Conservation (phyloP, 176 grass and related monocot species). For the Miscanthus lutarioriparius region DNA sequence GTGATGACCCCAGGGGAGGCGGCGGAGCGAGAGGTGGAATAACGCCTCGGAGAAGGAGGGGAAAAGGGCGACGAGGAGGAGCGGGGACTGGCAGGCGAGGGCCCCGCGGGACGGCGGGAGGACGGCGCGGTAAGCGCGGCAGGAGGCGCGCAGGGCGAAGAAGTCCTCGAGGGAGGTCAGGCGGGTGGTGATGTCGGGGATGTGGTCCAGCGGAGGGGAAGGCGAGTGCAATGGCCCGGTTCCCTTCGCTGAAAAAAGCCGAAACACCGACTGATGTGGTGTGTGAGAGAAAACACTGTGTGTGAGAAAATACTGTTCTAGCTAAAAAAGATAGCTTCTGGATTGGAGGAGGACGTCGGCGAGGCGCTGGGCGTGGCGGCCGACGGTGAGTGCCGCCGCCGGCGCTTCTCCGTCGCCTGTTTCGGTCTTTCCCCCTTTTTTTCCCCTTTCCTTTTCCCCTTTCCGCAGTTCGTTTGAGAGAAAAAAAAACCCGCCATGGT, state of each 20-base stretch:
- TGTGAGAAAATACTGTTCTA: no score
- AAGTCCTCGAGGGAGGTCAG: conserved; percentile 66
- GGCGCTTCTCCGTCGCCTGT: conserved; percentile 35
- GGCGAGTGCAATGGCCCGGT: conserved; percentile 2
- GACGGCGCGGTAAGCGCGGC: conserved; percentile 47
- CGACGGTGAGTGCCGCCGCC: conserved; percentile 22
- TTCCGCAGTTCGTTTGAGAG: neutral
- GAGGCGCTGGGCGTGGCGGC: neutral
- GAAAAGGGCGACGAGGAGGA: conserved; percentile 54
- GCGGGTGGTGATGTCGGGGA: conserved; percentile 49
- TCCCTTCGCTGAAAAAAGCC: no score
- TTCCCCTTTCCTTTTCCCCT: neutral
- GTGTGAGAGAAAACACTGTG: no score
- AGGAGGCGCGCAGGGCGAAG: conserved; percentile 56
- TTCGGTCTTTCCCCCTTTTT: no score
- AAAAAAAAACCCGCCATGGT: neutral
- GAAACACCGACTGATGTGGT: no score
- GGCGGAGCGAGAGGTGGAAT: conserved; percentile 51
- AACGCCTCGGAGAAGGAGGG: conserved; percentile 59
- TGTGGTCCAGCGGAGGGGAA: conserved; percentile 46
- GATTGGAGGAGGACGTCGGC: conserved; percentile 1
- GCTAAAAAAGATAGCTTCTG: no score
- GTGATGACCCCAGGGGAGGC: conserved; percentile 52
- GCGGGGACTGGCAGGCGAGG: conserved; percentile 56
- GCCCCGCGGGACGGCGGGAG: conserved; percentile 26